Percentiles rank a stretch among this genome's conserved stretches.
phyloP scores from a whole-genome alignment of 2,329 filamentous ascomycete genomes.

The Hypoxylon rubiginosum region DNA sequence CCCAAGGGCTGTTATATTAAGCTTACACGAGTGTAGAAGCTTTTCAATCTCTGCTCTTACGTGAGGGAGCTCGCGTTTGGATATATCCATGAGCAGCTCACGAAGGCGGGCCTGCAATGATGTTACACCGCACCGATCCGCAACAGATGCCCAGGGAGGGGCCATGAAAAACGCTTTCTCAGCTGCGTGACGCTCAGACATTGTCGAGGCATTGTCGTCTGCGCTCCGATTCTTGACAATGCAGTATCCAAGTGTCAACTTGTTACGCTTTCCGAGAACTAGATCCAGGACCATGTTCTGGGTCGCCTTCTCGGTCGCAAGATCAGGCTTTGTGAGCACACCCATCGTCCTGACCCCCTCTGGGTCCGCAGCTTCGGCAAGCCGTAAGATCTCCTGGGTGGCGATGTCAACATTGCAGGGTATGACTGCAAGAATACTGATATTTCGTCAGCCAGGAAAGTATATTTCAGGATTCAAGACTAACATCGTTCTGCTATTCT shows the following conservation, averaged over 20 bases:
- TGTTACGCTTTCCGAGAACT: constrained; percentile 56
- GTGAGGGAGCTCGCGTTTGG: constrained; percentile 51
- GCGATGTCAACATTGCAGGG: constrained; percentile 54
- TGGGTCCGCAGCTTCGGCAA: constrained; percentile 52
- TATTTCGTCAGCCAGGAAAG: constrained; percentile 3
- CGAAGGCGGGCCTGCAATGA: constrained; percentile 54
- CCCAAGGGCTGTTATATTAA: constrained; percentile 38
- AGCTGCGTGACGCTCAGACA: constrained; percentile 47
- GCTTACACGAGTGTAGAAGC: constrained; percentile 19
- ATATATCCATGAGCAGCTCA: constrained; percentile 56
- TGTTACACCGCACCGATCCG: constrained; percentile 49
- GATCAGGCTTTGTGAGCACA: constrained; percentile 65
- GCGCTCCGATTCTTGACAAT: constrained; percentile 63
- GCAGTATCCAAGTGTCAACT: constrained; percentile 62
- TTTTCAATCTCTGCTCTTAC: constrained; percentile 41
- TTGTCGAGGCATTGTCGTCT: constrained; percentile 53
- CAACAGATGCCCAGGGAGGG: constrained; percentile 53
- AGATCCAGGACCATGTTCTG: constrained; percentile 57
- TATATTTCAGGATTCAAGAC: constrained; percentile 4
- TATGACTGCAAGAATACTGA: constrained; percentile 49
- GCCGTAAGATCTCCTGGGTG: constrained; percentile 55
- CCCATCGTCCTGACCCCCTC: constrained; percentile 46
- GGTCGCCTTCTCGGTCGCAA: constrained; percentile 58
- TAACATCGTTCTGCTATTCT: constrained; percentile 60
- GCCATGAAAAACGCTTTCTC: constrained; percentile 56